phyloP scores from a whole-genome alignment of 1,284 basidiomycete species.

The Trichosporon ovoides region DNA sequence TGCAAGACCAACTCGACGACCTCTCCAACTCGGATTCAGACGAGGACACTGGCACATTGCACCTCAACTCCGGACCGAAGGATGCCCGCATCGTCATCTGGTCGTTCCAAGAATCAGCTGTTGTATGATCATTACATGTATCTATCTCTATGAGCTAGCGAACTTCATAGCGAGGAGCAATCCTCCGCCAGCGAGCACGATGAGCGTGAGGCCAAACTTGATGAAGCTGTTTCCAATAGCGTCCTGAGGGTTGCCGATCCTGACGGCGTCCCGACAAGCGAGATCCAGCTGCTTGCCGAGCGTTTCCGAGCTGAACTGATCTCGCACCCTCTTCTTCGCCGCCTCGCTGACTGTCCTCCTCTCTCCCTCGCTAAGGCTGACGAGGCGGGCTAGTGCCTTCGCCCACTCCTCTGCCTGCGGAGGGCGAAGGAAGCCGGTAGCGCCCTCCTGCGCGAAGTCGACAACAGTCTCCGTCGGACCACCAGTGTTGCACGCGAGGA shows the following conservation, averaged over 20 bases:
- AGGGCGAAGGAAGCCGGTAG: constrained; percentile 61
- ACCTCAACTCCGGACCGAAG: background rate
- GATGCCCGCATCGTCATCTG: constrained; percentile 12
- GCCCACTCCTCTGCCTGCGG: constrained; percentile 66
- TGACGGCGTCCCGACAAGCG: constrained; percentile 55
- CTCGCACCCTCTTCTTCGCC: constrained; percentile 58
- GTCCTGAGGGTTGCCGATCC: constrained; percentile 37
- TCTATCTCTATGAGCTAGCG: background rate
- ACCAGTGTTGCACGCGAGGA: constrained; percentile 81
- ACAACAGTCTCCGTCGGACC: constrained; percentile 88
- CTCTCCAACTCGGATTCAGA: constrained; percentile 5
- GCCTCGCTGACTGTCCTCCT: constrained; percentile 55
- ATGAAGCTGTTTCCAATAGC: constrained; percentile 39
- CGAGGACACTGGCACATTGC: background rate
- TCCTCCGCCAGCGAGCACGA: constrained; percentile 6
- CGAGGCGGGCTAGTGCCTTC: constrained; percentile 59
- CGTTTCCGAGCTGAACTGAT: constrained; percentile 58
- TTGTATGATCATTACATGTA: constrained; percentile 9
- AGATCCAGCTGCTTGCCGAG: constrained; percentile 64
- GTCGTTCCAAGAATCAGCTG: constrained; percentile 1
- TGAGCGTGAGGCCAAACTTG: constrained; percentile 8
- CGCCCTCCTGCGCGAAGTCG: constrained; percentile 52
- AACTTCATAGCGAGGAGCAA: constrained; percentile 10
- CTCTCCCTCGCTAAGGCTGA: constrained; percentile 53
- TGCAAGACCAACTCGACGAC: constrained; percentile 6